Evolutionary conservation across 345 rosid genomes (phyloP).

Genomic region (Punica granatum): DNA sequence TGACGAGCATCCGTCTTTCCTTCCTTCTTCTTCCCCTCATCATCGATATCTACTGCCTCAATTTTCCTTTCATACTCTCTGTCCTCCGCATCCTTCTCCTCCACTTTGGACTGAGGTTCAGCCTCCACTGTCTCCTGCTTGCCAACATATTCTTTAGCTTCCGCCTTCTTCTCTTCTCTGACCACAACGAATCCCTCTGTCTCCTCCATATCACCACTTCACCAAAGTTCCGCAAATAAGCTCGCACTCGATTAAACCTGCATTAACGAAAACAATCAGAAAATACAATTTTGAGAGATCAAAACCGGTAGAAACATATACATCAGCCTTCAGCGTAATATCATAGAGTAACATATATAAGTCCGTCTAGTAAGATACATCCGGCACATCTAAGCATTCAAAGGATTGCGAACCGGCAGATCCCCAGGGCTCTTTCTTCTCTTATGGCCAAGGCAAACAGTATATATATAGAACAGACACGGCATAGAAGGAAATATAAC

Average conservation of each 20-base stretch:
- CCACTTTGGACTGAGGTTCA: not conserved
- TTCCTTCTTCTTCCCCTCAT: not conserved
- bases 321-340: no score
- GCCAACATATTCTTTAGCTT: not conserved
- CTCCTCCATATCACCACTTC: conserved; percentile 1
- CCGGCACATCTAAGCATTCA: not conserved
- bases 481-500: not conserved
- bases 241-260: not conserved
- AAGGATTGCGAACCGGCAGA: no score
- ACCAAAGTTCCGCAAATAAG: not conserved
- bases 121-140: not conserved
- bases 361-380: no score
- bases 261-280: not conserved
- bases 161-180: not conserved
- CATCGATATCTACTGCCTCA: not conserved
- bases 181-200: not conserved
- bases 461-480: not conserved
- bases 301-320: no score
- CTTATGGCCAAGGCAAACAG: not conserved
- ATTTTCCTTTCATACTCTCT: not conserved
- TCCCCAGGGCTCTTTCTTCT: not conserved
- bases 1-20: not conserved
- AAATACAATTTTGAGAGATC: not conserved
- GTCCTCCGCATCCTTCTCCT: not conserved
- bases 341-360: no score